A percentile compares a stretch with the other conserved stretches of the same genome.
phyloP scores from a whole-genome alignment of 768 basidiomycete genomes.

The Kwoniella sp. region DNA sequence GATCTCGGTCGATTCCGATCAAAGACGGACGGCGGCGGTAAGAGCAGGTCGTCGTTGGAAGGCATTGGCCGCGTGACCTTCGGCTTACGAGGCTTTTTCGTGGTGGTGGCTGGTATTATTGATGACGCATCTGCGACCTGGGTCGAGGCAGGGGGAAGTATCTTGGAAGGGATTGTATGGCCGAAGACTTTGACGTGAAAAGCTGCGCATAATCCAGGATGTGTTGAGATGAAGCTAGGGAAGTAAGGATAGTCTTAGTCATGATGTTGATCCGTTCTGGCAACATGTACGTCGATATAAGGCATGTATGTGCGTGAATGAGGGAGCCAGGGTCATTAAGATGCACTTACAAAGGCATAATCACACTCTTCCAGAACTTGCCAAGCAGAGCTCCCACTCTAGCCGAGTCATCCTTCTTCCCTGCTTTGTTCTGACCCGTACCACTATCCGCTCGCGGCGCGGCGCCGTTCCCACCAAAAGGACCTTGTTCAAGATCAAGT shows the following conservation, averaged over 20 bases:
- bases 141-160: constrained; percentile 14
- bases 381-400: constrained; percentile 28
- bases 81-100: constrained; percentile 43
- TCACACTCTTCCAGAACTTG: constrained; percentile 40
- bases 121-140: not conserved
- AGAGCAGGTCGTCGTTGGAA: constrained; percentile 21
- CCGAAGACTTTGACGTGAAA: constrained; percentile 51
- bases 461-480: not conserved
- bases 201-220: constrained; percentile 31
- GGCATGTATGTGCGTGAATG: too few species aligned
- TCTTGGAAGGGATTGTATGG: constrained; percentile 29
- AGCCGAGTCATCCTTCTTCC: constrained; percentile 24
- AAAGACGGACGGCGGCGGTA: constrained; percentile 8
- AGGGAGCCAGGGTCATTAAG: too few species aligned
- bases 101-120: not conserved
- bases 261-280: not conserved
- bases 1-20: constrained; percentile 13
- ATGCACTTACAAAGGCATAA: constrained; percentile 37
- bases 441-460: not conserved
- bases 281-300: too few species aligned
- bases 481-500: constrained; percentile 3
- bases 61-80: constrained; percentile 37
- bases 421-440: constrained; percentile 12
- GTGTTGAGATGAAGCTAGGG: constrained; percentile 34
- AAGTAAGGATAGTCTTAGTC: not conserved